Conservation (phyloP, 1,139 yeast species). For the Hyphopichia fennica region DNA sequence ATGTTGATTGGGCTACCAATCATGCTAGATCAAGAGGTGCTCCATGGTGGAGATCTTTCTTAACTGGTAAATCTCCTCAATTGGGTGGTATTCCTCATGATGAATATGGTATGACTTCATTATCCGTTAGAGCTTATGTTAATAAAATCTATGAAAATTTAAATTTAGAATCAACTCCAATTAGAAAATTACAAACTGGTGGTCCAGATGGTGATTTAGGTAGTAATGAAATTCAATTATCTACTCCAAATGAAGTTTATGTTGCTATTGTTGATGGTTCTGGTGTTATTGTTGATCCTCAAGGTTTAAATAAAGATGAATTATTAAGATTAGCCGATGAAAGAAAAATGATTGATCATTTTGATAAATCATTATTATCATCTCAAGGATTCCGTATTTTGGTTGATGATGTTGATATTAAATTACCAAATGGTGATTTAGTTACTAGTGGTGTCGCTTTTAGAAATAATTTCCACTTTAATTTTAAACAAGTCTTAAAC, state of each 20-base stretch:
- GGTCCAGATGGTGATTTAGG: constrained; percentile 99
- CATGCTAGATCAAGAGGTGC: constrained; percentile 95
- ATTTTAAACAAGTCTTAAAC: constrained; percentile 64
- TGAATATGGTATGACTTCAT: constrained; percentile 95
- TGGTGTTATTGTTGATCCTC: constrained; percentile 90
- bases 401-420: constrained; percentile 81
- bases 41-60: constrained; percentile 98
- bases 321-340: constrained; percentile 73
- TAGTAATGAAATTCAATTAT: constrained; percentile 86
- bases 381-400: constrained; percentile 76
- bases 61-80: constrained; percentile 91
- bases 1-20: constrained; percentile 97
- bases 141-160: constrained; percentile 84
- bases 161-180: constrained; percentile 52
- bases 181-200: constrained; percentile 91
- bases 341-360: constrained; percentile 75
- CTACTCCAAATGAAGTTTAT: constrained; percentile 72
- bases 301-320: constrained; percentile 81
- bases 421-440: constrained; percentile 72
- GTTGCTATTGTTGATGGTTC: constrained; percentile 94
- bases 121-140: constrained; percentile 91
- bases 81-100: constrained; percentile 99
- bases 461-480: constrained; percentile 87
- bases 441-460: constrained; percentile 88
- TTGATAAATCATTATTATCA: constrained; percentile 66